Evolutionary conservation across 441 rosid genomes (phyloP), one percentile per base, ranked within the genome.

Genomic region (Erodium texanum): DNA sequence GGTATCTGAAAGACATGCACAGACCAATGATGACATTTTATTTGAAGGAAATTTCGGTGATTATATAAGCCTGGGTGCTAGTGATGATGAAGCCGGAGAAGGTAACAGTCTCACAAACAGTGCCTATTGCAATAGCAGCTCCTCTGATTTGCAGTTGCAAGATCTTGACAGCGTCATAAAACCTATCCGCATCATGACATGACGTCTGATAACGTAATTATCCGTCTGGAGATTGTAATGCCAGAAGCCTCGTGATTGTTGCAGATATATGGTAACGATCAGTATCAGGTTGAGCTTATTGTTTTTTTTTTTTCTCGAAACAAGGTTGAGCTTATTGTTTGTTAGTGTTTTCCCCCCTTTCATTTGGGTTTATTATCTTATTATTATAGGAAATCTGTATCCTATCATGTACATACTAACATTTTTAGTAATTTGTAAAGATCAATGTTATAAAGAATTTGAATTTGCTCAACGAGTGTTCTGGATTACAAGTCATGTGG

Each of bases 121-220:
- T 38, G 48, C 70, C 62, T 74, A 76, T 66, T 36, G 75, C 22
- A 81, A 80, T 7, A 64, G 72, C 54, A 89, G 80, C 70, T 68
- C 68, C 27, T 34, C 69, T 7, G 86, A 79, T 50, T 70, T 77
- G 10, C 74, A 75, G 24, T 66, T 66, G 11, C 81, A 75, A 58
- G 83, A 82, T 73, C 72, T 79, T 34, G 83, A 86, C 50, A 80
- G 82, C 70, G 74, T 80, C 41, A 86, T 86, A 72, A 84, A 80
- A 77, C 96, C 97, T 34, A 70, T 88, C 66, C 85, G 88, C 8
- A 76, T 92, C 72, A 88, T 87, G 96, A 38, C 64, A 38, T 27
- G 9, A 34, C 24, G 29, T 43, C 50, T 14, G 15, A 0, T 12
- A 0, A 3, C 14, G 0, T 43, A 43, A 43, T 43, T 43, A 34